Percentiles rank a stretch among this genome's conserved stretches.
Evolutionary conservation across 2,329 filamentous ascomycete species (phyloP).

Genomic region (Colletotrichum musicola): DNA sequence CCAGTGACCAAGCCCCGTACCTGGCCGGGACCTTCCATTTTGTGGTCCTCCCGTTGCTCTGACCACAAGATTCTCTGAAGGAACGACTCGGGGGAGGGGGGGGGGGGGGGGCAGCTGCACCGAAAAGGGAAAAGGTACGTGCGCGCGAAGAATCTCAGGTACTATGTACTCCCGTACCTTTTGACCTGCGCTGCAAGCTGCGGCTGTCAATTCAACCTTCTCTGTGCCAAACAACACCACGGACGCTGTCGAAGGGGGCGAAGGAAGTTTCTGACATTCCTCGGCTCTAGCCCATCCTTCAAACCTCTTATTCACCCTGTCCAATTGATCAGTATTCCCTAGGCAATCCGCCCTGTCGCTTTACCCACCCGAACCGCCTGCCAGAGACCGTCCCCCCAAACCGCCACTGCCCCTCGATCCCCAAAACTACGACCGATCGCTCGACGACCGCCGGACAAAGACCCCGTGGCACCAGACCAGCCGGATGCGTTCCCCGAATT

Average conservation of each 20-base stretch:
- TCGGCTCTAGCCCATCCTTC: neutral
- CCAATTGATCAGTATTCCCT: neutral
- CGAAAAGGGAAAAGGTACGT: no score
- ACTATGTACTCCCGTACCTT: no score
- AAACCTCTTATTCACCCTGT: neutral
- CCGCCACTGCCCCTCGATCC: neutral
- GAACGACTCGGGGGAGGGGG: neutral
- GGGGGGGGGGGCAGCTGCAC: no score
- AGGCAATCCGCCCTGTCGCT: neutral
- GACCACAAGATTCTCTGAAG: neutral
- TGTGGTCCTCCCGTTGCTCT: neutral
- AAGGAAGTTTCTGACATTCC: slow-evolving; percentile 12
- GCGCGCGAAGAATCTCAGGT: no score
- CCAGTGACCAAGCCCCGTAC: no score
- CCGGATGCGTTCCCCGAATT: slow-evolving; percentile 37
- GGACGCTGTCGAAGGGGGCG: neutral
- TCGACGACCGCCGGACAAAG: slow-evolving; percentile 16
- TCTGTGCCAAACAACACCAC: neutral
- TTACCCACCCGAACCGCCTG: neutral
- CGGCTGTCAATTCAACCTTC: neutral
- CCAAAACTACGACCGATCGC: neutral
- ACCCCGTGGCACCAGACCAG: slow-evolving; percentile 12
- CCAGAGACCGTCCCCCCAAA: neutral
- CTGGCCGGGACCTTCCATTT: no score
- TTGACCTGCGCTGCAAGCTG: neutral